Percentiles rank a stretch among this genome's conserved stretches.
phyloP scores from a whole-genome alignment of 1,284 basidiomycete species.

The Takashimella tepidaria region DNA sequence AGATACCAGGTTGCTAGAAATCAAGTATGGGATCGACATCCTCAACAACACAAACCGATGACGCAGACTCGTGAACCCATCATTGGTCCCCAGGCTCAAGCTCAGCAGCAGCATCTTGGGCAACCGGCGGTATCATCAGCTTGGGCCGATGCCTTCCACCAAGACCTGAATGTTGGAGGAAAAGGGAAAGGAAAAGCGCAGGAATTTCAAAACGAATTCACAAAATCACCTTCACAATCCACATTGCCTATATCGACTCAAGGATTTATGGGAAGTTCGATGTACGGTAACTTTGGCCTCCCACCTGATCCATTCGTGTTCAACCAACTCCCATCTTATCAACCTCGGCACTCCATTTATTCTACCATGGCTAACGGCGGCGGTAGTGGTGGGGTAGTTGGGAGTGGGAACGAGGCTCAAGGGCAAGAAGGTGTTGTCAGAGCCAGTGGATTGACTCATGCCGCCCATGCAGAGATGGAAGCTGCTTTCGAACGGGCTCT shows the following conservation, averaged over 20 bases:
- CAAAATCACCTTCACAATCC: no score
- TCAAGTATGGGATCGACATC: constrained; percentile 13
- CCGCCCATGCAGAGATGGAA: constrained; percentile 51
- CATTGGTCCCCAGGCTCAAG: no score
- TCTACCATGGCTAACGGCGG: constrained; percentile 6
- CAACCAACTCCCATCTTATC: not conserved
- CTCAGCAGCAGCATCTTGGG: not conserved
- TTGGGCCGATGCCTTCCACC: constrained; percentile 15
- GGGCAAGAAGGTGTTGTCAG: not conserved
- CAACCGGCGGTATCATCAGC: constrained; percentile 6
- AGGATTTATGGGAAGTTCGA: no score
- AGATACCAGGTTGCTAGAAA: not conserved
- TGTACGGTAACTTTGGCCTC: no score
- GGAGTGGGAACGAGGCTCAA: not conserved
- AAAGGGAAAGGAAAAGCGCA: constrained; percentile 17
- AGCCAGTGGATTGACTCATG: not conserved
- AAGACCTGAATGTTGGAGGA: not conserved
- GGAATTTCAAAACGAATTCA: no score
- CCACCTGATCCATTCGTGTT: not conserved
- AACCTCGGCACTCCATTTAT: not conserved
- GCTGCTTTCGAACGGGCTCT: constrained; percentile 74
- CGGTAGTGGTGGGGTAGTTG: not conserved
- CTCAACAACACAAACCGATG: constrained; percentile 1
- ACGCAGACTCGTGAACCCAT: not conserved
- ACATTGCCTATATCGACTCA: no score